Evolutionary conservation across 441 rosid species (phyloP).

Genomic region (Populus tomentosa): DNA sequence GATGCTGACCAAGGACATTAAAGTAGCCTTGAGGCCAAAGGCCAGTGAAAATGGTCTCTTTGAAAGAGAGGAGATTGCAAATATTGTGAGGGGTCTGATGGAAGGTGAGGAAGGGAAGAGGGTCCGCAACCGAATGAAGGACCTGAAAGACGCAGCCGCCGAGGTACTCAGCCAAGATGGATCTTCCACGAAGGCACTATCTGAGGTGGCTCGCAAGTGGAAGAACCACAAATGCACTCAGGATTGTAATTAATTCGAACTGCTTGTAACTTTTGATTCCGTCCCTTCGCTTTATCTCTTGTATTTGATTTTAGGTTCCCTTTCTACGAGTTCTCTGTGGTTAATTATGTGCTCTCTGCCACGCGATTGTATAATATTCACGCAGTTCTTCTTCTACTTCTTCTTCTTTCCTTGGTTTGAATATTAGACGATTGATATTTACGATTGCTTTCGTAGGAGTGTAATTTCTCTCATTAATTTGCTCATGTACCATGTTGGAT

Average conservation of each 20-base stretch:
- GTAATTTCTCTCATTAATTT: neutral
- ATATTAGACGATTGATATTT: neutral
- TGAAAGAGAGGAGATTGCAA: conserved; percentile 42
- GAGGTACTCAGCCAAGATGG: conserved; percentile 43
- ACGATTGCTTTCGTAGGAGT: neutral
- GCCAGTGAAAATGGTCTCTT: conserved; percentile 35
- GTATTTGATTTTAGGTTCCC: neutral
- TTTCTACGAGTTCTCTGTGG: neutral
- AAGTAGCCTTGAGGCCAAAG: conserved; percentile 39
- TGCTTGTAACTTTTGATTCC: neutral
- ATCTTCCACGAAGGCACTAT: conserved; percentile 16
- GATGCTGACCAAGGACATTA: conserved; percentile 38
- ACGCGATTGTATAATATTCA: conserved; percentile 4
- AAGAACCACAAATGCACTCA: neutral
- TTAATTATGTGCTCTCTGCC: neutral
- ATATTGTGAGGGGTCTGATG: conserved; percentile 48
- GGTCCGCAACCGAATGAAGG: conserved; percentile 42
- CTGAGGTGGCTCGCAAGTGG: conserved; percentile 39
- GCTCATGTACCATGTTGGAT: neutral
- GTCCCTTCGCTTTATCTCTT: neutral
- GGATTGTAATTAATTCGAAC: conserved; percentile 7
- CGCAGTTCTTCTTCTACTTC: too few species aligned
- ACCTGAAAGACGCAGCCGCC: conserved; percentile 48
- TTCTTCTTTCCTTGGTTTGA: neutral
- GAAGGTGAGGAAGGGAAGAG: conserved; percentile 66